phyloP scores from a whole-genome alignment of 371 early-diverging fungal species.

The Mucor piriformis region DNA sequence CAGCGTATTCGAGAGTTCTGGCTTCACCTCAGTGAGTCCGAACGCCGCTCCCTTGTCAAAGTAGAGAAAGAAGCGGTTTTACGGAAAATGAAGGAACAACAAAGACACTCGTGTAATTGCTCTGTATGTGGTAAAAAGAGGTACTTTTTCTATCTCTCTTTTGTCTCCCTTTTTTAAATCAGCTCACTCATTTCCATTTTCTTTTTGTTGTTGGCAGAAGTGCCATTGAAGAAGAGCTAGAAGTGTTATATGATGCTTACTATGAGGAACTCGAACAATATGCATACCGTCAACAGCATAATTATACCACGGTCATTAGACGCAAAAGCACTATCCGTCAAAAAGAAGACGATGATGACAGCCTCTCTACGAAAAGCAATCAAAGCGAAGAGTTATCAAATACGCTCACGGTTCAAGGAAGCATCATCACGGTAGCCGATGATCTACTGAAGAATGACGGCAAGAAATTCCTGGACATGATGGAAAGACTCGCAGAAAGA shows the following conservation, averaged over 20 bases:
- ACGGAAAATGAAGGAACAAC: conserved; percentile 92
- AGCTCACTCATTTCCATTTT: background rate
- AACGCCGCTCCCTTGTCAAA: conserved; percentile 81
- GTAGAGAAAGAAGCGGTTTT: conserved; percentile 92
- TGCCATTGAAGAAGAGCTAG: conserved; percentile 91
- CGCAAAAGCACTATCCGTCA: background rate
- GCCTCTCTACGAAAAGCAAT: background rate
- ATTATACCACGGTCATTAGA: conserved; percentile 14
- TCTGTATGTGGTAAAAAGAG: conserved; percentile 90
- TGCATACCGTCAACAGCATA: conserved; percentile 70
- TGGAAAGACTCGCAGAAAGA: conserved; percentile 92
- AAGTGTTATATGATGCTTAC: conserved; percentile 90
- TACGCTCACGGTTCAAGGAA: conserved; percentile 65
- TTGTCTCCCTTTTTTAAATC: conserved; percentile 2
- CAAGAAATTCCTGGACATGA: conserved; percentile 90
- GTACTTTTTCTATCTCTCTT: conserved; percentile 43
- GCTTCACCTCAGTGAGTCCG: conserved; percentile 84
- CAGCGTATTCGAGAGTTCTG: conserved; percentile 89
- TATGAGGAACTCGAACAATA: conserved; percentile 90
- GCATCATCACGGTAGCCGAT: conserved; percentile 87
- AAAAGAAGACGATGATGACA: background rate
- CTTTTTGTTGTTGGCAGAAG: conserved; percentile 51
- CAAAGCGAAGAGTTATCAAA: background rate
- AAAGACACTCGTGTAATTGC: conserved; percentile 88
- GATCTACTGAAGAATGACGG: conserved; percentile 92